Evolutionary conservation across 768 basidiomycete species (phyloP), one percentile per base, ranked within the genome.

Genomic region (Xerocomellus amylosporus): DNA sequence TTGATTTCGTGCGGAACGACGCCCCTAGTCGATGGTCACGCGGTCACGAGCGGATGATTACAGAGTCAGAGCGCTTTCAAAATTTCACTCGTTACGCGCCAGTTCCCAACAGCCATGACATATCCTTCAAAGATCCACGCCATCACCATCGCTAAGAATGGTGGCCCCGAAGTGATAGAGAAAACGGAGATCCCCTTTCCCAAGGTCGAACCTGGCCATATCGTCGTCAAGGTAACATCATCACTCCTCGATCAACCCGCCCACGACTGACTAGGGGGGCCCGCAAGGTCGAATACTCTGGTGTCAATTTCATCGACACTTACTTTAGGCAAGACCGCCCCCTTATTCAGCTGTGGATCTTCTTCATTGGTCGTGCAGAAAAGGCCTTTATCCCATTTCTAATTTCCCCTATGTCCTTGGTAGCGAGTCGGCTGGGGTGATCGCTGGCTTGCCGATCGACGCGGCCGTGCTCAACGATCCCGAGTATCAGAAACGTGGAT

Each of bases 261-360:
- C 14, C 17, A 13, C 8, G 9, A 38, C 58, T 56, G 20, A 61
- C 46, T 10, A 33, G 15, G 8, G 15, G 15, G 48, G 4, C 4
- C 24, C 4, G 34, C 45, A 64, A 87, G 88, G 76, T 85, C 22
- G 83, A 90, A 60, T 93, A 85, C 61, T 73, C 79, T 9, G 91
- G 90, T 8, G 80, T 96, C 62, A 97, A 97, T 75, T 97, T 89
- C 68, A 92, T 88, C 65, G 88, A 90, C 66, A 85, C 83, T 41
- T 95, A 97, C 69, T 84, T 80, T 65, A 78, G 93, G 82, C 86
- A 72, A 69, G 72, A 61, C 37, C 13, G 10, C 4, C 14, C 19
- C 24, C 45, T 22, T 45, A 12, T 46, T 30, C 31, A 17, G n/a
- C 26, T 17, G 24, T 40, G 30, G 19, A 26, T 42, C 39, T 6